Evolutionary conservation across 345 rosid genomes (phyloP).

Genomic region (Corchorus capsularis): DNA sequence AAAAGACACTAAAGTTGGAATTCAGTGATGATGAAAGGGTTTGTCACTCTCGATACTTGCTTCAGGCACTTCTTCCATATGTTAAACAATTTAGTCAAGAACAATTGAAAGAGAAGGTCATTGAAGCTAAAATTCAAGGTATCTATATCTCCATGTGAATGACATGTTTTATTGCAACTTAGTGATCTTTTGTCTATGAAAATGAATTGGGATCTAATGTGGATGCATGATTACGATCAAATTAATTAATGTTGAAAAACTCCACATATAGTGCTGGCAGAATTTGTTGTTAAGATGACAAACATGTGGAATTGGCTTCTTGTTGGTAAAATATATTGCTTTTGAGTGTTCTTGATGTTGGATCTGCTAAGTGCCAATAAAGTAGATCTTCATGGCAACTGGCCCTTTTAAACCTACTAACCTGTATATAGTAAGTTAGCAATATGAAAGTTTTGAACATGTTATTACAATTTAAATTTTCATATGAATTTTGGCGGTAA

Average conservation of each 20-base stretch:
- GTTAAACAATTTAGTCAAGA: constrained; percentile 45
- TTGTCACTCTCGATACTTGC: constrained; percentile 37
- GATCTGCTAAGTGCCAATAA: background rate
- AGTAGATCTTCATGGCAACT: constrained; percentile 1
- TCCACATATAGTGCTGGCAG: background rate
- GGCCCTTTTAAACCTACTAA: background rate
- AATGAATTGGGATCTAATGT: background rate
- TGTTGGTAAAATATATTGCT: background rate
- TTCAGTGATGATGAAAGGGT: constrained; percentile 26
- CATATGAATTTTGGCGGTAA: background rate
- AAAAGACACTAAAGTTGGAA: background rate
- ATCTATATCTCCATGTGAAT: constrained; percentile 15
- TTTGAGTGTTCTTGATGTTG: background rate
- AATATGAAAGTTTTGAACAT: background rate
- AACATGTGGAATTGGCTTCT: background rate
- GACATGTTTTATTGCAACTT: background rate
- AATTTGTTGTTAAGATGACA: background rate
- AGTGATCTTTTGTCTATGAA: background rate
- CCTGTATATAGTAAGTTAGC: background rate
- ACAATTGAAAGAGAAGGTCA: constrained; percentile 46
- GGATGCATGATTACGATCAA: background rate
- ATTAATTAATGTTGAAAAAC: background rate
- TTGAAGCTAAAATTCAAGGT: constrained; percentile 55
- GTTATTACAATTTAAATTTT: background rate
- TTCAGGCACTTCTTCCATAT: constrained; percentile 48